Conservation (phyloP, 2,329 filamentous ascomycete genomes). For the Aspergillus sp. region DNA sequence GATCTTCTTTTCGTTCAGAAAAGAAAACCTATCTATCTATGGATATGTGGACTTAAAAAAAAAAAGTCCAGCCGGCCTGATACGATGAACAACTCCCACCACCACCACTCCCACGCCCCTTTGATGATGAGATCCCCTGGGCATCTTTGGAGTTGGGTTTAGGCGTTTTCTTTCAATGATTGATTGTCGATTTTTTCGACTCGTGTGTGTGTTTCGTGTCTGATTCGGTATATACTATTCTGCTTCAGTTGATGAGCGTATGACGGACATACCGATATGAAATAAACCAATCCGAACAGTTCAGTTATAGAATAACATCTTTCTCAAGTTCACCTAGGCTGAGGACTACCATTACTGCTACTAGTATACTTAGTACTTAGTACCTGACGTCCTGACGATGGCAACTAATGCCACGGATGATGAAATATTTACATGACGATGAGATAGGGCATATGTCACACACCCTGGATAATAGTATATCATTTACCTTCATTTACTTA, state of each 20-base stretch:
- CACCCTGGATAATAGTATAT: not conserved
- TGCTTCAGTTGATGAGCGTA: constrained; percentile 33
- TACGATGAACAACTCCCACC: not conserved
- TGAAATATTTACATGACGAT: not conserved
- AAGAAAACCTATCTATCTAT: not conserved
- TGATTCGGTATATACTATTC: constrained; percentile 19
- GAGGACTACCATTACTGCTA: not conserved
- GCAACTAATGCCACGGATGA: not conserved
- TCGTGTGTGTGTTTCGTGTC: constrained; percentile 13
- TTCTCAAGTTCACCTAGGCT: not conserved
- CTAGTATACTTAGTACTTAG: not conserved
- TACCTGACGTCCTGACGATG: not conserved
- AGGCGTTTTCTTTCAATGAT: constrained; percentile 30
- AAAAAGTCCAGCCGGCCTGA: constrained; percentile 12
- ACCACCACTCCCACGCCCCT: not conserved
- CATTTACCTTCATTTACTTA: constrained; percentile 23
- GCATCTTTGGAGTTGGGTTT: constrained; percentile 42
- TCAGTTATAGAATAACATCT: constrained; percentile 23
- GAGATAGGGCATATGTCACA: not conserved
- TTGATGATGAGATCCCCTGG: constrained; percentile 32
- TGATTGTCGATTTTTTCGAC: constrained; percentile 21
- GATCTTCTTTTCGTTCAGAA: not conserved
- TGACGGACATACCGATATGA: constrained; percentile 30
- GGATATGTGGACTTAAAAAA: not conserved
- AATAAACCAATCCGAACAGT: constrained; percentile 32